Conservation (phyloP, 2,329 filamentous ascomycete species). For the Neopestalotiopsis clavispora region DNA sequence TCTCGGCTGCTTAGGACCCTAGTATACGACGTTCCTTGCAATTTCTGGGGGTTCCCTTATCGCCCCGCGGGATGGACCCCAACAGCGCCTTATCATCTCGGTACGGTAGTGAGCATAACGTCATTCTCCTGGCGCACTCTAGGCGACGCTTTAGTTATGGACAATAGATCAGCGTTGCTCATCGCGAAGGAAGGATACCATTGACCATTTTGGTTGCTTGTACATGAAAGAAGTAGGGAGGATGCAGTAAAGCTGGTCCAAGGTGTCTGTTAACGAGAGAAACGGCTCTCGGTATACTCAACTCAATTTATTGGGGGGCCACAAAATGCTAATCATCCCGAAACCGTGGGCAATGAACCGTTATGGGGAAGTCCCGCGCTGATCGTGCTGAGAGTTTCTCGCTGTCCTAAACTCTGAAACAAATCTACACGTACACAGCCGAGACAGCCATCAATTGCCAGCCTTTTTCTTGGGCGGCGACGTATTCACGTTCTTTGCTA, state of each 20-base stretch:
- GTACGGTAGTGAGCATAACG: not conserved
- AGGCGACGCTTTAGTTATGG: not conserved
- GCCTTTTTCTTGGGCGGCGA: constrained; percentile 15
- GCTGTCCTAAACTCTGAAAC: constrained; percentile 1
- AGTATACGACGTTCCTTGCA: not conserved
- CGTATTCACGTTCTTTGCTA: not conserved
- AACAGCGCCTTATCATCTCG: not conserved
- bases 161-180: not conserved
- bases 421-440: not conserved
- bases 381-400: not conserved
- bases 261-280: not conserved
- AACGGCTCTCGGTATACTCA: not conserved
- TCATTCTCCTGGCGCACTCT: not conserved
- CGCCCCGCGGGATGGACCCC: not conserved
- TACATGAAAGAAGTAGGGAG: not conserved
- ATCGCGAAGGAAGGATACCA: not conserved
- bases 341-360: not conserved
- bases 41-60: not conserved
- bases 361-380: not conserved
- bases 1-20: not conserved
- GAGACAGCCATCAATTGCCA: not conserved
- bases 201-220: not conserved
- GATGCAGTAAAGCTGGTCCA: not conserved
- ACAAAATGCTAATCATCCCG: not conserved
- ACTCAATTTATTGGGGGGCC: not conserved